phyloP scores from a whole-genome alignment of 2,329 filamentous ascomycete genomes.

The Penicillium sp. region DNA sequence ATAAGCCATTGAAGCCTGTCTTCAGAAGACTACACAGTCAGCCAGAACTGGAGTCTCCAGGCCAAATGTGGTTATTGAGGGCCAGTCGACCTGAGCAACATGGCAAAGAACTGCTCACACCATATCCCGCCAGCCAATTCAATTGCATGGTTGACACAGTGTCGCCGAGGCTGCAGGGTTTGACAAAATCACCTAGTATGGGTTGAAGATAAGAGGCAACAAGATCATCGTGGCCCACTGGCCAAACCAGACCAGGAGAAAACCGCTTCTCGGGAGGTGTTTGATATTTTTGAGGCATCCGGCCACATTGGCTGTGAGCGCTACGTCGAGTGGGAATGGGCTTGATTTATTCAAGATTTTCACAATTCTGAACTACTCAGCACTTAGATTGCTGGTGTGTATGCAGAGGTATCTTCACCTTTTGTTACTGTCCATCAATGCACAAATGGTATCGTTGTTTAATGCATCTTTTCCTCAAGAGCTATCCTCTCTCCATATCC shows the following conservation, averaged over 20 bases:
- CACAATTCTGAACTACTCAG: neutral
- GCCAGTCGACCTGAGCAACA: too few relatives aligned
- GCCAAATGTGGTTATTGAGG: neutral
- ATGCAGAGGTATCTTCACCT: neutral
- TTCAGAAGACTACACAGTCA: neutral
- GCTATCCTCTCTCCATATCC: conserved; percentile 64
- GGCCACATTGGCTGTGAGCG: neutral
- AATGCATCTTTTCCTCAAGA: neutral
- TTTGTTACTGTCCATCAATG: neutral
- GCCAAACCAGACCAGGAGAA: neutral
- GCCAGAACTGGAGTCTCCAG: neutral
- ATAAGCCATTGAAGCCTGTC: neutral
- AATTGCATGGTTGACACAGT: neutral
- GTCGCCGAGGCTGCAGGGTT: neutral
- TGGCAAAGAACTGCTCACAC: neutral
- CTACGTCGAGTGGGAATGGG: neutral
- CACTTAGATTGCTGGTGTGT: neutral
- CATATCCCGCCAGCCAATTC: neutral
- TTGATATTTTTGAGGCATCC: neutral
- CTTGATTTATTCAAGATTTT: neutral
- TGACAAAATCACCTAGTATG: neutral
- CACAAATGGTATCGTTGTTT: conserved; percentile 1
- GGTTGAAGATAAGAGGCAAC: neutral
- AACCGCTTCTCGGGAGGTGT: neutral
- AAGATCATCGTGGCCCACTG: neutral